A percentile compares a stretch with the other conserved stretches of the same genome.
These are phyloP conservation scores for Prorocentrum cordatum DNA, from an alignment of 169 alveolate species.

Conservation along the genomic window DNA sequence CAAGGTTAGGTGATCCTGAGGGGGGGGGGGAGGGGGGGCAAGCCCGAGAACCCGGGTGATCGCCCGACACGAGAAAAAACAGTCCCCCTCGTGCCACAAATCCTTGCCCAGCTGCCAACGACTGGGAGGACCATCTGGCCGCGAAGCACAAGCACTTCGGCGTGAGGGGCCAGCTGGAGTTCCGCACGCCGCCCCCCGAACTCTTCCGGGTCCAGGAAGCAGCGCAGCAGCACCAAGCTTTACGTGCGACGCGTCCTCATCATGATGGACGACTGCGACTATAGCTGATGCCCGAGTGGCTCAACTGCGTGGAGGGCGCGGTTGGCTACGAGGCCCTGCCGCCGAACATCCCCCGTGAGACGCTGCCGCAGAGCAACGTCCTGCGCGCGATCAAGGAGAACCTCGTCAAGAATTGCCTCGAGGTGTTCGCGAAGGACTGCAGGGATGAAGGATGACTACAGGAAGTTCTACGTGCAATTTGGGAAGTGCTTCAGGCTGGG, in stretches of 20 bases:
- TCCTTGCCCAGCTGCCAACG: no score
- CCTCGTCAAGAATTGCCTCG: slow-evolving; percentile 97
- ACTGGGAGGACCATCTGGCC: slow-evolving; percentile 98
- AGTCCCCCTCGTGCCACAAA: no score
- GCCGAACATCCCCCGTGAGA: slow-evolving; percentile 96
- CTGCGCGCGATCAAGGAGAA: slow-evolving; percentile 95
- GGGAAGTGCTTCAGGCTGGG: slow-evolving; percentile 98
- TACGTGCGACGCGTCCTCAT: slow-evolving; percentile 99
- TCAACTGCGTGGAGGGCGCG: slow-evolving; percentile 97
- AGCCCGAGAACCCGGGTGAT: no score
- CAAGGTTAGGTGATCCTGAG: no score
- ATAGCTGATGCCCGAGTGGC: slow-evolving; percentile 94
- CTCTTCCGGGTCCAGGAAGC: slow-evolving; percentile 95
- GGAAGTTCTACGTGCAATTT: slow-evolving; percentile 99
- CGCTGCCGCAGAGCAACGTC: slow-evolving; percentile 96
- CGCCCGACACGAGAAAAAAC: no score
- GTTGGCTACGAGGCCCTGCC: slow-evolving; percentile 99
- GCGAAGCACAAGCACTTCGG: slow-evolving; percentile 98
- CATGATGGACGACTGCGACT: slow-evolving; percentile 99
- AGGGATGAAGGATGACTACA: slow-evolving; percentile 87
- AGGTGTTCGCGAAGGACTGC: slow-evolving; percentile 85
- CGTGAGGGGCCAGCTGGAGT: slow-evolving; percentile 95
- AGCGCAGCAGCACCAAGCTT: slow-evolving; percentile 96
- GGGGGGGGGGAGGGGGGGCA: no score
- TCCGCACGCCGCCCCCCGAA: slow-evolving; percentile 99